Evolutionary conservation across 805 yeast genomes (phyloP), one percentile per base, ranked within the genome.

Genomic region (Saturnispora halmiae): DNA sequence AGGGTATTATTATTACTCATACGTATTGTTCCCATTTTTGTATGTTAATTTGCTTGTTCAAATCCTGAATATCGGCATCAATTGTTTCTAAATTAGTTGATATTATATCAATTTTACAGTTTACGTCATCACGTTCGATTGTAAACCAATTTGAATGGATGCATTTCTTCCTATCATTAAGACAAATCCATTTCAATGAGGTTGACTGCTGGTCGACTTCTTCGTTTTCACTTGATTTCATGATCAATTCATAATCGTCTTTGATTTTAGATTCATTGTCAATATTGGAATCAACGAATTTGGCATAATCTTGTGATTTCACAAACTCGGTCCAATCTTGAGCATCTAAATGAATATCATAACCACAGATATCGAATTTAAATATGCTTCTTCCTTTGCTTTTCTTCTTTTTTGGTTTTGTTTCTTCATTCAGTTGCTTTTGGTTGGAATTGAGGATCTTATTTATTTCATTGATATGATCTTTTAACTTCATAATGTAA

Each of bases 121-220:
- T 63, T 24, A 72, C 57, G 34, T 65, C 65, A 34, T 60, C 64
- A 36, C 47, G 47, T 13, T 56, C 45, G 29, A 66, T 60, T 11
- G 50, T 44, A 40, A 48, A 52, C 66, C 66, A 62, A 1, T 56
- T 52, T 19, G 53, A 42, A 47, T 79, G 86, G 35, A 71, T 52
- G 53, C 86, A 79, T 48, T 74, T 77, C 40, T 69, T 64, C 45
- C 70, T 70, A 36, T 78, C 83, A 8, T 61, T 54, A 6, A 75
- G 51, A 49, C 85, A 79, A 1, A 72, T 37, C 7, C 43, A 44
- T 44, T 53, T 48, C 40, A 51, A 43, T 2, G 38, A n/a, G 3
- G 45, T 41, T 5, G 31, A 40, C 6, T 20, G 14, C 15, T 38
- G 30, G 6, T 42, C 42, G 15, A 21, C 30, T n/a, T 42, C 42